phyloP scores from a whole-genome alignment of 164 flowering plant species.

The Stephania japonica region DNA sequence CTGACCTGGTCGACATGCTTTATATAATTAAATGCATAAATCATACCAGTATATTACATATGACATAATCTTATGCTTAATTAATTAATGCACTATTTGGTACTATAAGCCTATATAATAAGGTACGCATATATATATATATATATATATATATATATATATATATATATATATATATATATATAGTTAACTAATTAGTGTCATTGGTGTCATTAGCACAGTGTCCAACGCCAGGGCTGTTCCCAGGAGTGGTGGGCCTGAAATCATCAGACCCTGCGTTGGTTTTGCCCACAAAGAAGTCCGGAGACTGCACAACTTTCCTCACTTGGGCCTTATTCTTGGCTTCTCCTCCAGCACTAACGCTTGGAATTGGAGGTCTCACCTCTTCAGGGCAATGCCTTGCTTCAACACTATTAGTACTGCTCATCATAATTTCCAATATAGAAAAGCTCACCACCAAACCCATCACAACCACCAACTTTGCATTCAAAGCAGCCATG shows the following conservation, averaged over 20 bases:
- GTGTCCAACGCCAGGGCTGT: constrained; percentile 5
- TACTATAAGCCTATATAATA: too few relatives aligned
- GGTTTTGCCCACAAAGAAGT: background rate
- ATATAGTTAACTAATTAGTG: background rate
- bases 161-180: too few relatives aligned
- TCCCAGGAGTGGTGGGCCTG: constrained; percentile 1
- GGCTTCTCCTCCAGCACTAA: background rate
- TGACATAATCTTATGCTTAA: too few relatives aligned
- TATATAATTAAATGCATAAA: too few relatives aligned
- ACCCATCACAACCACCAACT: background rate
- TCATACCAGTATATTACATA: too few relatives aligned
- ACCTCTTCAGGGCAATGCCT: background rate
- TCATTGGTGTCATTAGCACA: background rate
- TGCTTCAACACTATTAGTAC: background rate
- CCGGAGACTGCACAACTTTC: background rate
- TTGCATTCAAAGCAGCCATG: constrained; percentile 1
- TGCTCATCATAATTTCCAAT: background rate
- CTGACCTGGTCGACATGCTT: too few relatives aligned
- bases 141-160: too few relatives aligned
- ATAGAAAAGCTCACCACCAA: background rate
- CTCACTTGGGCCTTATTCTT: background rate
- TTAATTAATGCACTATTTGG: too few relatives aligned
- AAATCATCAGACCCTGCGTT: background rate
- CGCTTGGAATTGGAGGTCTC: background rate
- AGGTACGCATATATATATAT: too few relatives aligned